These are phyloP conservation scores for Saturnispora gosingensis DNA, from an alignment of 805 yeast species.

Conservation along the genomic window DNA sequence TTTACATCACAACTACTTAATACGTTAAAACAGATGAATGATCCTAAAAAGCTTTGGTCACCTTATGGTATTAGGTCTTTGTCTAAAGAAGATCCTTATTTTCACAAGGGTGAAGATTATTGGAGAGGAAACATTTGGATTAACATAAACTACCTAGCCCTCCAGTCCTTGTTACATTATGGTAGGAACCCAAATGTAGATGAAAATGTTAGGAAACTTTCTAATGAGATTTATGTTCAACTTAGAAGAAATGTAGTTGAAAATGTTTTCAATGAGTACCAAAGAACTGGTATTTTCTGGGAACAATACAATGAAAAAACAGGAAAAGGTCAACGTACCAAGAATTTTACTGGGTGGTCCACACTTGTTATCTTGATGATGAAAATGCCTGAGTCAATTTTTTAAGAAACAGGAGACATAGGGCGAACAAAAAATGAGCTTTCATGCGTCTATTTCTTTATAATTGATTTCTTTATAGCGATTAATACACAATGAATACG, in stretches of 20 bases:
- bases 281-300: slow-evolving; percentile 72
- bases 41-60: slow-evolving; percentile 70
- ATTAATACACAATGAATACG: background rate
- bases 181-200: slow-evolving; percentile 25
- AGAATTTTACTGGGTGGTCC: slow-evolving; percentile 94
- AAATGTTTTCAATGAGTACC: slow-evolving; percentile 64
- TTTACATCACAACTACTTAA: slow-evolving; percentile 37
- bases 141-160: slow-evolving; percentile 74
- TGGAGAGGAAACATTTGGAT: slow-evolving; percentile 97
- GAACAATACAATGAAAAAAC: slow-evolving; percentile 78
- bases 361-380: slow-evolving; percentile 71
- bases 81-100: slow-evolving; percentile 54
- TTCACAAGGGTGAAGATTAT: slow-evolving; percentile 78
- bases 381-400: slow-evolving; percentile 56
- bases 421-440: background rate
- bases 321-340: slow-evolving; percentile 74
- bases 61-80: slow-evolving; percentile 74
- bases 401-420: background rate
- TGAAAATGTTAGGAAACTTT: slow-evolving; percentile 28
- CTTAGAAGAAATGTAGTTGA: slow-evolving; percentile 59
- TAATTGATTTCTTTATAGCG: background rate
- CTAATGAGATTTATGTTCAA: slow-evolving; percentile 42
- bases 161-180: slow-evolving; percentile 63
- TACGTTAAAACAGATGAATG: slow-evolving; percentile 48
- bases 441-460: background rate